Conservation (phyloP, 129 eudicot species). For the Arctium lappa region DNA sequence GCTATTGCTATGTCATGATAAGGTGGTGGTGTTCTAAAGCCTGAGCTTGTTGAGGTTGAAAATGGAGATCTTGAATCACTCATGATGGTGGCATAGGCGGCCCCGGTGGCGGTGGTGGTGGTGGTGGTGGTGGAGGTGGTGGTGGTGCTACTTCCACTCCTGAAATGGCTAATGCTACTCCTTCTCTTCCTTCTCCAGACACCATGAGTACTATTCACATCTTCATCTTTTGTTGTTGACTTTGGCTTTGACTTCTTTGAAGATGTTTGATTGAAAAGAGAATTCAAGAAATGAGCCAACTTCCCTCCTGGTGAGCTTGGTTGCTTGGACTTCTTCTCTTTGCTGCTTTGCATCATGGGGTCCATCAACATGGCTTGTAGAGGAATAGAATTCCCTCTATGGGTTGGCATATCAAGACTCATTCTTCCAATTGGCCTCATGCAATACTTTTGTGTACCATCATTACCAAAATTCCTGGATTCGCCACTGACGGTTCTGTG, state of each 20-base stretch:
- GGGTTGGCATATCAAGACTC: slow-evolving; percentile 68
- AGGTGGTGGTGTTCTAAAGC: slow-evolving; percentile 75
- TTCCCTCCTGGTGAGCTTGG: slow-evolving; percentile 95
- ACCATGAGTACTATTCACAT: slow-evolving; percentile 44
- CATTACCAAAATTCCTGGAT: background rate
- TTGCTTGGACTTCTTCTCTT: slow-evolving; percentile 65
- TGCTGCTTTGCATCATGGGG: slow-evolving; percentile 31
- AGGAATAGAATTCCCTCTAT: slow-evolving; percentile 31
- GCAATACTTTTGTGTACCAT: slow-evolving; percentile 22
- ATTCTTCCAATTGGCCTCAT: slow-evolving; percentile 43
- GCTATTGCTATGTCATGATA: slow-evolving; percentile 30
- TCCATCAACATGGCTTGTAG: slow-evolving; percentile 38
- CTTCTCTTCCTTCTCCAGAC: slow-evolving; percentile 75
- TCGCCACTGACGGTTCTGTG: slow-evolving; percentile 2
- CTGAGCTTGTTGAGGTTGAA: slow-evolving; percentile 52
- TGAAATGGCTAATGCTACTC: slow-evolving; percentile 83
- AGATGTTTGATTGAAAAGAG: slow-evolving; percentile 65
- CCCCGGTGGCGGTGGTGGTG: background rate
- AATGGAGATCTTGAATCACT: slow-evolving; percentile 43
- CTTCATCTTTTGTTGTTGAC: slow-evolving; percentile 63
- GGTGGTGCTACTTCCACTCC: slow-evolving; percentile 23
- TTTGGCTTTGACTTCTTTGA: slow-evolving; percentile 63
- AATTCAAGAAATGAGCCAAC: slow-evolving; percentile 76
- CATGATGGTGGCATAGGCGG: background rate
- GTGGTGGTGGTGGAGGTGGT: background rate